Percentiles rank a stretch among this genome's conserved stretches.
Conservation (phyloP, 306 rosid genomes). For the Nissolia schottii region DNA sequence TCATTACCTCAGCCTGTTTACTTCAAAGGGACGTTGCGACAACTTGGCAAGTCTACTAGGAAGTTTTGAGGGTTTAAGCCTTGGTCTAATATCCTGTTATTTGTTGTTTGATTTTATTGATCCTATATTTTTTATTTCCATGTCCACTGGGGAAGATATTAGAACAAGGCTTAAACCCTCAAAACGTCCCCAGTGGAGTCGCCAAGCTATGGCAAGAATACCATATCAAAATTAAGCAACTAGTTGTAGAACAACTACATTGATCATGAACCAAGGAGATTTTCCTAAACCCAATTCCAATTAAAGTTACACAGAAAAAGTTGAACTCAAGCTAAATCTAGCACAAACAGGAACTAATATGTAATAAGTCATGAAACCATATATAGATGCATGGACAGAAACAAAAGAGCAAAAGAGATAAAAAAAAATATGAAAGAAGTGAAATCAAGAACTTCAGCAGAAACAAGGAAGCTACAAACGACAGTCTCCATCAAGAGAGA, state of each 20-base stretch:
- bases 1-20: too few relatives aligned
- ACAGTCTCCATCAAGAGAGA: neutral
- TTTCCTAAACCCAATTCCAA: neutral
- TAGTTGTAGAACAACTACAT: neutral
- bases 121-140: too few relatives aligned
- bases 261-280: conserved; percentile 11
- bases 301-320: neutral
- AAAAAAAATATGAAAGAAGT: too few relatives aligned
- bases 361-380: neutral
- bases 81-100: too few relatives aligned
- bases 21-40: too few relatives aligned
- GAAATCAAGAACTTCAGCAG: neutral
- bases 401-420: neutral
- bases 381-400: neutral
- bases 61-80: too few relatives aligned
- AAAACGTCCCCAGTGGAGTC: too few relatives aligned
- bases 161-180: neutral
- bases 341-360: neutral
- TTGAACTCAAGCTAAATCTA: conserved; percentile 11
- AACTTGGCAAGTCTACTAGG: too few relatives aligned
- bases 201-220: neutral
- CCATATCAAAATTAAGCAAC: conserved; percentile 10
- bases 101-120: too few relatives aligned
- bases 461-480: neutral
- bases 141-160: too few relatives aligned